These are phyloP conservation scores for Aspergillus spinulosporus DNA, from an alignment of 2,329 filamentous ascomycete genomes.

Conservation along the genomic window DNA sequence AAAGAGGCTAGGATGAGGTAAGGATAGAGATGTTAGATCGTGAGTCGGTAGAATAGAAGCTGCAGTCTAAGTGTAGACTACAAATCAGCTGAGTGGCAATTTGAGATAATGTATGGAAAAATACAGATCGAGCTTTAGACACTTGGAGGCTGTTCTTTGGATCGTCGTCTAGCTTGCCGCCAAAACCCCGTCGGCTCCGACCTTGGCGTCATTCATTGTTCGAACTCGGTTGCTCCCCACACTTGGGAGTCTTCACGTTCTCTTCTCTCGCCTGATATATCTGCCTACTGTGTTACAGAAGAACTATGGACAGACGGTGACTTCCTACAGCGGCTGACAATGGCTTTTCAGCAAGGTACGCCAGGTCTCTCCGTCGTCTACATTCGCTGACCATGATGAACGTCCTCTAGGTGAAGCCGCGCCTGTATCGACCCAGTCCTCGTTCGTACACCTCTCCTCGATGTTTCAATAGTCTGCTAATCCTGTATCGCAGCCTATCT, in stretches of 20 bases:
- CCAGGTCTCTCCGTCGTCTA: background rate
- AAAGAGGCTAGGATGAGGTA: background rate
- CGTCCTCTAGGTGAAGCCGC: conserved; percentile 29
- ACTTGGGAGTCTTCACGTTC: background rate
- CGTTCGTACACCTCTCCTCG: conserved; percentile 33
- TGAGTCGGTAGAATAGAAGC: background rate
- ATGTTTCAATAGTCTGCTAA: conserved; percentile 6
- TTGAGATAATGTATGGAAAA: background rate
- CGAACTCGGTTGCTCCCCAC: background rate
- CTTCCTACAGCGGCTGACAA: conserved; percentile 29
- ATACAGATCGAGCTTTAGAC: background rate
- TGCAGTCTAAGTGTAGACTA: conserved; percentile 1
- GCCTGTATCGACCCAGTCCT: conserved; percentile 40
- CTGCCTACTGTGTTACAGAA: conserved; percentile 21
- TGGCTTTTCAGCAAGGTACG: conserved; percentile 36
- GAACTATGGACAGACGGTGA: conserved; percentile 25
- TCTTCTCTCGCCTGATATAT: background rate
- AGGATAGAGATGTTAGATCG: background rate
- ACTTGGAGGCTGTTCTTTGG: background rate
- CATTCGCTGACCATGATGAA: conserved; percentile 21
- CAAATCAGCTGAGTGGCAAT: background rate
- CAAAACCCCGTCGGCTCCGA: background rate
- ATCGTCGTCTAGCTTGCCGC: background rate
- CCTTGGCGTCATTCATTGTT: conserved; percentile 7
- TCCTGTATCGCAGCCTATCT: conserved; percentile 61